Percentiles rank a stretch among this genome's conserved stretches.
phyloP scores from a whole-genome alignment of 2,329 filamentous ascomycete species.

The Aspergillus sp. region DNA sequence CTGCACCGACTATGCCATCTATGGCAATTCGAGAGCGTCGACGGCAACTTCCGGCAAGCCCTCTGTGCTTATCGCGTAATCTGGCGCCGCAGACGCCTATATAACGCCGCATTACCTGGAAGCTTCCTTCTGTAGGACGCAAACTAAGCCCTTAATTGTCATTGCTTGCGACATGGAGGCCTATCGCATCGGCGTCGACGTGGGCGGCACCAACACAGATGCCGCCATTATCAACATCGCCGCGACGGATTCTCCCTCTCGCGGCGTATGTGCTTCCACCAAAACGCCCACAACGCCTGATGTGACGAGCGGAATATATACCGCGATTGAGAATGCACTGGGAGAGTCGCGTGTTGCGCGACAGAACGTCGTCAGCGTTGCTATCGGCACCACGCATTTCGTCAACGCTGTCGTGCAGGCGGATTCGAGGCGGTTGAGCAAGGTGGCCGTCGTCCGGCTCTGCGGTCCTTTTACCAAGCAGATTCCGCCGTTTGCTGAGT shows the following conservation, averaged over 20 bases:
- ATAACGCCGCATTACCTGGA: not conserved
- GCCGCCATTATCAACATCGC: conserved; percentile 30
- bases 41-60: no score
- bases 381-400: conserved; percentile 54
- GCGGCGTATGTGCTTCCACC: conserved; percentile 28
- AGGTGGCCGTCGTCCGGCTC: conserved; percentile 53
- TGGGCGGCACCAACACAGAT: conserved; percentile 41
- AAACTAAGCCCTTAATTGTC: not conserved
- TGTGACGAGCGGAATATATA: conserved; percentile 42
- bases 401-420: conserved; percentile 52
- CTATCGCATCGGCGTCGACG: conserved; percentile 46
- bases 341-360: conserved; percentile 29
- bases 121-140: not conserved
- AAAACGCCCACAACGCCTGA: conserved; percentile 42
- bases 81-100: not conserved
- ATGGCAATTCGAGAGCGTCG: no score
- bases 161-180: not conserved
- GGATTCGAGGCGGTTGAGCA: conserved; percentile 48
- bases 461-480: conserved; percentile 49
- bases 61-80: no score
- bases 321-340: conserved; percentile 36
- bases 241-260: conserved; percentile 17
- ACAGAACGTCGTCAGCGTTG: conserved; percentile 42
- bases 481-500: conserved; percentile 51
- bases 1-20: no score